Conservation (phyloP, 2,329 filamentous ascomycete genomes). For the Penicillium vulpinum region DNA sequence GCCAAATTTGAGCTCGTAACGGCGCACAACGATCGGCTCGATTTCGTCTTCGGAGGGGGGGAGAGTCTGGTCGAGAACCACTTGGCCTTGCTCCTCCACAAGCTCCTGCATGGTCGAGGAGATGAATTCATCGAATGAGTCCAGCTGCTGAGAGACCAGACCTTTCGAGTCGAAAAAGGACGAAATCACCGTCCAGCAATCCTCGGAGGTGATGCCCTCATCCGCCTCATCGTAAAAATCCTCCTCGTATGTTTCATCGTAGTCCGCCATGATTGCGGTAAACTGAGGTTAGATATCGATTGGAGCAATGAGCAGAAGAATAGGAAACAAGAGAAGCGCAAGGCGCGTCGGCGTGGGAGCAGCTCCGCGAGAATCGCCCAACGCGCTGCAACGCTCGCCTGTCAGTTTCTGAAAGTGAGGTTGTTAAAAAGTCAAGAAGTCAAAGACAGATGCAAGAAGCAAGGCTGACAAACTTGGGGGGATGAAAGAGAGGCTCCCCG, state of each 20-base stretch:
- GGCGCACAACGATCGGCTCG: slow-evolving; percentile 77
- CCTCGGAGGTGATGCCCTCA: slow-evolving; percentile 85
- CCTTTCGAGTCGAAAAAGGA: slow-evolving; percentile 97
- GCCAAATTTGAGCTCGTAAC: slow-evolving; percentile 94
- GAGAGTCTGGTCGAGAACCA: slow-evolving; percentile 91
- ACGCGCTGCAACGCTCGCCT: slow-evolving; percentile 23
- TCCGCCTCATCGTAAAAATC: slow-evolving; percentile 67
- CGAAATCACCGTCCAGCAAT: slow-evolving; percentile 97
- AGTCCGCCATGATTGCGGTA: slow-evolving; percentile 52
- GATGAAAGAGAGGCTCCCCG: slow-evolving; percentile 26
- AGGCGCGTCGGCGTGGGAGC: slow-evolving; percentile 24
- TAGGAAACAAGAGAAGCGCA: slow-evolving; percentile 14
- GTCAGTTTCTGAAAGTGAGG: slow-evolving; percentile 19
- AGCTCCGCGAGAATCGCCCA: slow-evolving; percentile 23
- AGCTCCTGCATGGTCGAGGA: slow-evolving; percentile 92
- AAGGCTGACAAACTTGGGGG: slow-evolving; percentile 28
- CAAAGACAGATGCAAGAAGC: slow-evolving; percentile 15
- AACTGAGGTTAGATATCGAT: slow-evolving; percentile 9
- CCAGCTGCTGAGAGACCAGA: slow-evolving; percentile 93
- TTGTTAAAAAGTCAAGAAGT: slow-evolving; percentile 5
- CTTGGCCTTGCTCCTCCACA: slow-evolving; percentile 84
- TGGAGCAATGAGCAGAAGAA: slow-evolving; percentile 3
- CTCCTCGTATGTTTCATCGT: slow-evolving; percentile 67
- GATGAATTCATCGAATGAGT: slow-evolving; percentile 98
- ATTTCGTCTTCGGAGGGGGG: slow-evolving; percentile 70